Evolutionary conservation across 148 eudicot genomes (phyloP), one percentile per base, ranked within the genome.

Genomic region (Amaranthus cruentus): DNA sequence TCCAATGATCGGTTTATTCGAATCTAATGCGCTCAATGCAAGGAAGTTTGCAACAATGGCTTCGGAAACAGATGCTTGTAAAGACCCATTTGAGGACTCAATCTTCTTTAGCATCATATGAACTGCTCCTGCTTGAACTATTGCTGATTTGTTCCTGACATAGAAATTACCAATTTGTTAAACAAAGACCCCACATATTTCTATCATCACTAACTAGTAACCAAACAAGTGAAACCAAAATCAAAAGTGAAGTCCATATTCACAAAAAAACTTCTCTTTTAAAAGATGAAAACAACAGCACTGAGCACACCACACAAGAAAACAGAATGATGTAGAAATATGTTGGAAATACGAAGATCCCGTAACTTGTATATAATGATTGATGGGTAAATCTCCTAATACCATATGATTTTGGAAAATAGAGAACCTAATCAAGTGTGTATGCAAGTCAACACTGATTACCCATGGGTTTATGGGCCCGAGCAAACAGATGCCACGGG

Each of bases 21-120:
- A 82, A 76, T 95, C 97, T n/a, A 88, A 75, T 1, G 98, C 98
- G 48, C 93, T 95, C 76, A 95, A 81, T 11, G 93, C 97, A 3
- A 95, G 89, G 70, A 91, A 94, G 83, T 95, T 95, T 14, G 98
- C 98, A 12, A 88, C 90, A 62, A 90, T 84, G 14, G 97, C 96
- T 83, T 90, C 97, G 0, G 88, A 79, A 54, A 85, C 56, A 72
- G 83, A 68, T 38, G 79, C 49, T 12, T 83, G 73, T 1, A 80
- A 75, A 51, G 62, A 75, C 55, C 83, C 87, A 4, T 84, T 76
- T 6, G 87, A 82, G 13, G 88, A 79, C 65, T 91, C 79, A 48
- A 89, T 80, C 52, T 89, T 84, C 77, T 84, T 84, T 11, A 95
- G 85, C 96, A 95, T 95, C 85, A 90, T 95, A 67, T 95, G 97